Percentiles rank a stretch among this genome's conserved stretches.
Evolutionary conservation across 1,284 basidiomycete genomes (phyloP).

Genomic region (Cryptococcus jaspeensis): DNA sequence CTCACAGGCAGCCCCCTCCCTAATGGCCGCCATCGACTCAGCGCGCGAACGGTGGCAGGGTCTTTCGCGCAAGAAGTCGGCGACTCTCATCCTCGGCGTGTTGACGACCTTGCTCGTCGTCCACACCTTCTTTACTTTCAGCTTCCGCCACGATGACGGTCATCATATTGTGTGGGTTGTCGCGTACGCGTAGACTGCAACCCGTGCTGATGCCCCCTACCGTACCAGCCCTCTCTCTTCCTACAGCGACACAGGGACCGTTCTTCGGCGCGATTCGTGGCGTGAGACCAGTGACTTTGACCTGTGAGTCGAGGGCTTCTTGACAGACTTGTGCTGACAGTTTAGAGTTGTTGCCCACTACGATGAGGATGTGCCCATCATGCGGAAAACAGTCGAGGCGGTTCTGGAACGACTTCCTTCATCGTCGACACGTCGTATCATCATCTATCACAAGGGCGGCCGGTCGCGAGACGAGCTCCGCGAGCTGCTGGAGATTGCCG

Average conservation of each 20-base stretch:
- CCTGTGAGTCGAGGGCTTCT: slow-evolving; percentile 7
- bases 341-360: slow-evolving; percentile 38
- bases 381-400: slow-evolving; percentile 21
- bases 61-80: too few relatives aligned
- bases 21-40: too few relatives aligned
- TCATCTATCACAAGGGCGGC: slow-evolving; percentile 37
- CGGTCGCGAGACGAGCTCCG: slow-evolving; percentile 13
- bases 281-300: slow-evolving; percentile 12
- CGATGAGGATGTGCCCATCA: slow-evolving; percentile 24
- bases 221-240: not conserved
- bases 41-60: too few relatives aligned
- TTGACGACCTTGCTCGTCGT: too few relatives aligned
- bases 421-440: slow-evolving; percentile 19
- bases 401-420: slow-evolving; percentile 8
- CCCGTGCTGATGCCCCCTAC: not conserved
- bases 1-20: too few relatives aligned
- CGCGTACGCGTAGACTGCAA: too few relatives aligned
- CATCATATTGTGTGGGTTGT: too few relatives aligned
- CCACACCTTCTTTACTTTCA: too few relatives aligned
- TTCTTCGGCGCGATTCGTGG: slow-evolving; percentile 4
- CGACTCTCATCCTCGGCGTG: too few relatives aligned
- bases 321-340: not conserved
- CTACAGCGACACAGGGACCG: not conserved
- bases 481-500: slow-evolving; percentile 25
- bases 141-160: too few relatives aligned